These are phyloP conservation scores for Kwoniella pini DNA, from an alignment of 768 basidiomycete genomes.

Conservation along the genomic window DNA sequence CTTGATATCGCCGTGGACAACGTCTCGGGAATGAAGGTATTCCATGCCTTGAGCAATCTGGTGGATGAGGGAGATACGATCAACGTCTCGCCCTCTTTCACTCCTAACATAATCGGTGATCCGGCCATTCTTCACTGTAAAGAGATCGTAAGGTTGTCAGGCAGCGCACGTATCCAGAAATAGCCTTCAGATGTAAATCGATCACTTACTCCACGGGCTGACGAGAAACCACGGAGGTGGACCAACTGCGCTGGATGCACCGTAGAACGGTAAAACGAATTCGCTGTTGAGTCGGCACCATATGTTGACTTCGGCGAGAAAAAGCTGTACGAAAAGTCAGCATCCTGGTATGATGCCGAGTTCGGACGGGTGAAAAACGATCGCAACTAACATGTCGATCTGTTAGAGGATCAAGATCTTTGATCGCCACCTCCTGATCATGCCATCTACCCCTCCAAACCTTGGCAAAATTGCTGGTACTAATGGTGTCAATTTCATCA, in stretches of 20 bases:
- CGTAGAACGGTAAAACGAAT: slow-evolving; percentile 72
- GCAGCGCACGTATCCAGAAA: no score
- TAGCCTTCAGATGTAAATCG: no score
- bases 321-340: slow-evolving; percentile 58
- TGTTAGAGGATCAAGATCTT: slow-evolving; percentile 57
- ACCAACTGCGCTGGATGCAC: slow-evolving; percentile 70
- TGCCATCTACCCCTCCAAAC: slow-evolving; percentile 78
- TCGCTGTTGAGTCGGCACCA: slow-evolving; percentile 71
- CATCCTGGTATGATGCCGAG: no score
- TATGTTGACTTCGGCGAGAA: slow-evolving; percentile 69
- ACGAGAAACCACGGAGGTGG: slow-evolving; percentile 79
- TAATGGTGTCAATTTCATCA: neutral
- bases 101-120: slow-evolving; percentile 64
- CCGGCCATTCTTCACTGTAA: slow-evolving; percentile 62
- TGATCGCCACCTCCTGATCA: slow-evolving; percentile 57
- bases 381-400: slow-evolving; percentile 23
- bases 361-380: no score
- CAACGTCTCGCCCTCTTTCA: slow-evolving; percentile 34
- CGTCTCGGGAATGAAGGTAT: slow-evolving; percentile 68
- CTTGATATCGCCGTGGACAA: slow-evolving; percentile 81
- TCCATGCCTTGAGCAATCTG: slow-evolving; percentile 80
- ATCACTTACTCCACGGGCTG: slow-evolving; percentile 62
- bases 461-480: slow-evolving; percentile 74
- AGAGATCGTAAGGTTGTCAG: neutral
- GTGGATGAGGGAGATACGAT: slow-evolving; percentile 58